Conservation (phyloP, 768 basidiomycete species). For the Gloeopeniophorella convolvens region DNA sequence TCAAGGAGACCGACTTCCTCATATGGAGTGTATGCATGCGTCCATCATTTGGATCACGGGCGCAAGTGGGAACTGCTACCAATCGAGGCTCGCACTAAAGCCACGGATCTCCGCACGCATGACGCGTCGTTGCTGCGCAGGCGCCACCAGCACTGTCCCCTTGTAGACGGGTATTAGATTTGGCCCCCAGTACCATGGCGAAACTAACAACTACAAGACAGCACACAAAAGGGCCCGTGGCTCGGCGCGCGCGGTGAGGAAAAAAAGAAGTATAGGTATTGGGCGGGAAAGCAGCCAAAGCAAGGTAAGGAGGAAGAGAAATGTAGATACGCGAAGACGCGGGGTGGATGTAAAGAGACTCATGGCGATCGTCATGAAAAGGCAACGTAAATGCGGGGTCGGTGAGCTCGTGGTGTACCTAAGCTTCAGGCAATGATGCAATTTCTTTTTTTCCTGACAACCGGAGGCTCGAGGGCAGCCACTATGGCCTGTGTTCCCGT, state of each 20-base stretch:
- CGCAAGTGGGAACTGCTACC: no score
- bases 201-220: conserved; percentile 33
- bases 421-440: conserved; percentile 78
- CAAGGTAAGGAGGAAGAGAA: conserved; percentile 17
- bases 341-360: conserved; percentile 16
- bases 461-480: conserved; percentile 95
- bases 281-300: conserved; percentile 20
- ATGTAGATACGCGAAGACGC: conserved; percentile 18
- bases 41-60: no score
- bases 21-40: no score
- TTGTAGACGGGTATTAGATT: conserved; percentile 31
- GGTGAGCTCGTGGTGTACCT: conserved; percentile 23
- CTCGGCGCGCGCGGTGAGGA: conserved; percentile 6
- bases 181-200: conserved; percentile 28
- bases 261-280: conserved; percentile 22
- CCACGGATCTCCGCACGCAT: no score
- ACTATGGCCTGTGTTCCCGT: conserved; percentile 77
- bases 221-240: conserved; percentile 16
- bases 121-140: neutral
- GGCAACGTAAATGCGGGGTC: conserved; percentile 17
- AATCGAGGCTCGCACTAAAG: no score
- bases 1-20: no score
- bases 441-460: conserved; percentile 69
- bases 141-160: conserved; percentile 18
- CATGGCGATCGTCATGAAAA: conserved; percentile 14